Conservation (phyloP, 768 basidiomycete species). For the Asterophora lycoperdoides region DNA sequence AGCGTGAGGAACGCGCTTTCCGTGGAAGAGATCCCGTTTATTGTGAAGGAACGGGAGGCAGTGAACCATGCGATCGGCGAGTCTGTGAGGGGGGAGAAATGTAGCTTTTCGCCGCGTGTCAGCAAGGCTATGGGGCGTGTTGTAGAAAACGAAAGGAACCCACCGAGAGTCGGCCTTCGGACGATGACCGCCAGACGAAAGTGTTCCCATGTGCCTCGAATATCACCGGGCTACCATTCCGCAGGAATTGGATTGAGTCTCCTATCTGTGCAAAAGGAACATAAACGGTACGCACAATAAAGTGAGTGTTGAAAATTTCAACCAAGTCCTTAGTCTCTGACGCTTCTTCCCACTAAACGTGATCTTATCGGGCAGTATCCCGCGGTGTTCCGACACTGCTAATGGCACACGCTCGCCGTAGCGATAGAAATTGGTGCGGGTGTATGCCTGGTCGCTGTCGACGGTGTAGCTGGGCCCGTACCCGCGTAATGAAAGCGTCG, state of each 20-base stretch:
- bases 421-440: constrained; percentile 14
- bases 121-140: not conserved
- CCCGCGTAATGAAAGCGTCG: constrained; percentile 17
- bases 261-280: not conserved
- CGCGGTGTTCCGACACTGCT: constrained; percentile 16
- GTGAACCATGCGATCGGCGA: constrained; percentile 24
- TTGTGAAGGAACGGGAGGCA: constrained; percentile 11
- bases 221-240: constrained; percentile 18
- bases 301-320: constrained; percentile 18
- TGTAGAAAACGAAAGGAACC: not conserved
- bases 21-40: constrained; percentile 9
- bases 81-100: constrained; percentile 5
- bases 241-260: not conserved
- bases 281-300: constrained; percentile 16
- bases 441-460: constrained; percentile 12
- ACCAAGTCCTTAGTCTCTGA: constrained; percentile 19
- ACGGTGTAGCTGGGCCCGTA: constrained; percentile 16
- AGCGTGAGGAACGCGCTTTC: constrained; percentile 19
- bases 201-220: constrained; percentile 18
- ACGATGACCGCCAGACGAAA: constrained; percentile 20
- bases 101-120: constrained; percentile 1
- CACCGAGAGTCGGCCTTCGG: constrained; percentile 20
- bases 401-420: constrained; percentile 16
- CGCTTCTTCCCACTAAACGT: constrained; percentile 18
- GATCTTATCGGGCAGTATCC: constrained; percentile 21